phyloP scores from a whole-genome alignment of 192 early-diverging fungal species.

The Spinellus fusiger region DNA sequence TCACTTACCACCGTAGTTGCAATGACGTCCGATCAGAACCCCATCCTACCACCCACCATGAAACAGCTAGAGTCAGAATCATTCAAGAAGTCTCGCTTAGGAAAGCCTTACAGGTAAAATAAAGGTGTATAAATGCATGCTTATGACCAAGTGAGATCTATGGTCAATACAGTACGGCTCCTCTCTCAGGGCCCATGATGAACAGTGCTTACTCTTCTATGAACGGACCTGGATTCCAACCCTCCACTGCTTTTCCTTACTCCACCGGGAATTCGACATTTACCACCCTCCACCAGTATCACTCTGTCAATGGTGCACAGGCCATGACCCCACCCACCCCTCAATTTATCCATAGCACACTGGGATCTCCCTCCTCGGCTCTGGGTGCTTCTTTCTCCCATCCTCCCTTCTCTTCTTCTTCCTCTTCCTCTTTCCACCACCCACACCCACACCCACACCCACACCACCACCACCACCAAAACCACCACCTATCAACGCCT shows the following conservation, averaged over 20 bases:
- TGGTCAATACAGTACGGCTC: background rate
- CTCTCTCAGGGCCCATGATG: background rate
- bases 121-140: background rate
- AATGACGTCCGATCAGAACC: background rate
- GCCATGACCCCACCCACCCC: constrained; percentile 2
- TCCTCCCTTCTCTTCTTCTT: background rate
- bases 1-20: no score
- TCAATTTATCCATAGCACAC: constrained; percentile 7
- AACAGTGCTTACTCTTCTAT: background rate
- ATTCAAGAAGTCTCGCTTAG: background rate
- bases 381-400: constrained; percentile 6
- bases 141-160: background rate
- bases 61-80: background rate
- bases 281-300: background rate
- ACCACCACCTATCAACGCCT: background rate
- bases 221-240: background rate
- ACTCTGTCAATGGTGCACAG: background rate
- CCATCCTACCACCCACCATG: background rate
- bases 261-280: background rate
- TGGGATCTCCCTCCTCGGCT: constrained; percentile 17
- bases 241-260: background rate
- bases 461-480: background rate
- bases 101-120: background rate
- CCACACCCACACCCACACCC: background rate
- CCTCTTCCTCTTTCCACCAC: background rate